Conservation (phyloP, 2,329 filamentous ascomycete genomes). For the Fusarium concolor region DNA sequence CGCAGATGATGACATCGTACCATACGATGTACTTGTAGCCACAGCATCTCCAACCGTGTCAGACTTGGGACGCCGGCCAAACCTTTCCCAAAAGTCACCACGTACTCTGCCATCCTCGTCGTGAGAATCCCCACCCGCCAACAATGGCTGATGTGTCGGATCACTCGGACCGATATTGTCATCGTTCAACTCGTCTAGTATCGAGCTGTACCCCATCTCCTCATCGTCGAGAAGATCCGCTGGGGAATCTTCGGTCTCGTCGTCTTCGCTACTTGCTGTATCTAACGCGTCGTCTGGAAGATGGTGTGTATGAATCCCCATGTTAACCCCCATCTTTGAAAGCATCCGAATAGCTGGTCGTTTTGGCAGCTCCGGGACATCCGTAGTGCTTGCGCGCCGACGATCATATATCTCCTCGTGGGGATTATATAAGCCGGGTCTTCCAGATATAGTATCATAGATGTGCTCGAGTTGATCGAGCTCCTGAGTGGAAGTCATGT, state of each 20-base stretch:
- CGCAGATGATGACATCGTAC: constrained; percentile 49
- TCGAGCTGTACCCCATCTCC: constrained; percentile 42
- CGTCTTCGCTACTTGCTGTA: constrained; percentile 49
- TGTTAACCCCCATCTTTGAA: constrained; percentile 70
- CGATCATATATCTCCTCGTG: constrained; percentile 50
- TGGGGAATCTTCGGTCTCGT: constrained; percentile 49
- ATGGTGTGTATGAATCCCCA: constrained; percentile 81
- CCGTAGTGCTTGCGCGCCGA: constrained; percentile 64
- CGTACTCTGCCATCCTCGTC: constrained; percentile 15
- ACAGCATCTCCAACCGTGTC: constrained; percentile 16
- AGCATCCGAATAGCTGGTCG: constrained; percentile 66
- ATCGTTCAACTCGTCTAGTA: constrained; percentile 46
- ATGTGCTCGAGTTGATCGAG: constrained; percentile 58
- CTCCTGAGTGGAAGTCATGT: constrained; percentile 57
- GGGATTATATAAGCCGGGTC: constrained; percentile 58
- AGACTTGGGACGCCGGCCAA: constrained; percentile 28
- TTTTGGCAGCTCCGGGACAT: constrained; percentile 71
- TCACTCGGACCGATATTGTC: constrained; percentile 31
- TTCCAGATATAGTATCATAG: constrained; percentile 56
- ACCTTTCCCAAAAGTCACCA: constrained; percentile 28
- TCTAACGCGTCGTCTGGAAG: constrained; percentile 72
- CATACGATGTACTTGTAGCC: constrained; percentile 47
- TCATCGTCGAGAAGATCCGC: constrained; percentile 49
- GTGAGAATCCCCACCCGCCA: constrained; percentile 26
- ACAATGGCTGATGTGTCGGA: constrained; percentile 38